Percentiles rank a stretch among this genome's conserved stretches.
phyloP scores from a whole-genome alignment of 306 rosid genomes.

The Luffa aegyptiaca region DNA sequence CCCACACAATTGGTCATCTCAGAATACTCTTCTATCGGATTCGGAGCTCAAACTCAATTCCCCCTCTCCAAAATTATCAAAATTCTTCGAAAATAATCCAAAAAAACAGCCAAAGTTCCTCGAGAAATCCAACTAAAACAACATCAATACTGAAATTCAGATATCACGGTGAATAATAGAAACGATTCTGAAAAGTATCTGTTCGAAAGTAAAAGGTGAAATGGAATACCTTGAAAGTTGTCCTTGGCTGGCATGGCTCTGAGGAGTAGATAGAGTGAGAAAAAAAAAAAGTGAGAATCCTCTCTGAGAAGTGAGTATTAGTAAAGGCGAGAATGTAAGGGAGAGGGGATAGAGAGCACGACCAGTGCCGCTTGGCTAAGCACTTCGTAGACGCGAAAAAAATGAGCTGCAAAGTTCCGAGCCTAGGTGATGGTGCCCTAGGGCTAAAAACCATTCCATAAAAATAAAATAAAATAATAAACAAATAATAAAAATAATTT shows the following conservation, averaged over 20 bases:
- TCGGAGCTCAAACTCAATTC: not conserved
- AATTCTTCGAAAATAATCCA: not conserved
- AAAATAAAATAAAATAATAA: no score
- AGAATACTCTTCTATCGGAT: not conserved
- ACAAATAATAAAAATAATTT: no score
- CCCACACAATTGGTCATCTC: not conserved
- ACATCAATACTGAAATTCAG: not conserved
- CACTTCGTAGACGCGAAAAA: not conserved
- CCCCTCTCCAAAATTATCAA: not conserved
- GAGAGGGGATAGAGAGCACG: not conserved
- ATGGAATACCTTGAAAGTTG: slow-evolving; percentile 36
- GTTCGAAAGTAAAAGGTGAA: not conserved
- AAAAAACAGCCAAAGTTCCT: not conserved
- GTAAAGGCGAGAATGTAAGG: not conserved
- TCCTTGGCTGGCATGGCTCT: slow-evolving; percentile 41
- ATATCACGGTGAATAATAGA: not conserved
- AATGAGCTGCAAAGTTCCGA: not conserved
- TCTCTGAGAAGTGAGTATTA: not conserved
- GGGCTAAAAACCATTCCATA: not conserved
- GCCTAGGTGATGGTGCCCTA: slow-evolving; percentile 2
- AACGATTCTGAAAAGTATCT: not conserved
- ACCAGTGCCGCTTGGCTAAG: not conserved
- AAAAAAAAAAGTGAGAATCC: not conserved
- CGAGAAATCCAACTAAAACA: not conserved
- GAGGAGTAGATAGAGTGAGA: not conserved